Evolutionary conservation across 768 basidiomycete species (phyloP), one percentile per base, ranked within the genome.

Genomic region (Lactifluus pinguis): DNA sequence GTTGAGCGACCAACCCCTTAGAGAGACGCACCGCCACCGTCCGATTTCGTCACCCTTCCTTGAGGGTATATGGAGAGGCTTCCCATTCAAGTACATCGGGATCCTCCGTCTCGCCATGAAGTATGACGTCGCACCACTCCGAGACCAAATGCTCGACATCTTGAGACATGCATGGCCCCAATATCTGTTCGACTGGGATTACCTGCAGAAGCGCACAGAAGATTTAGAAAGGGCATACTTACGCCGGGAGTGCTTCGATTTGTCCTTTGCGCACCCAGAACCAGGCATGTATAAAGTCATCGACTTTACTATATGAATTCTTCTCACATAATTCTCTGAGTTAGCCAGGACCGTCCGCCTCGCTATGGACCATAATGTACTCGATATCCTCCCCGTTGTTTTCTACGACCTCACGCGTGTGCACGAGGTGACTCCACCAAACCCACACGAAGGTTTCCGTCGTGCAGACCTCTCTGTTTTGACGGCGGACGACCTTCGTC

Each of bases 221-320:
- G 63, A 62, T 44, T 44, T 62, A 17, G 61, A 62, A 49, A 58
- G 19, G 21, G 41, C n/a, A 39, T 62, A 62, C 57, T 39, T 62
- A 10, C 56, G 61, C 17, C 38, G 56, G 3, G 61, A 62, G 34
- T 62, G 56, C 14, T 58, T 53, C 51, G 60, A 57, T 42, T 30
- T 62, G 32, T 62, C 60, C n/a, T 62, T 61, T 51, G 60, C 60
- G 4, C 63, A 57, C 39, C 55, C 63, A 11, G 60, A 62, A 61
- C 55, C 60, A 53, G 60, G 60, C 29, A 62, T 39, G 60, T 49
- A 36, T 13, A 47, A 25, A 36, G 19, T n/a, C 62, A 15, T 30
- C 21, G 4, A 49, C 39, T 41, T 45, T 41, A 25, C 36, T 30
- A 5, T 9, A 15, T 6, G 38, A 34, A 21, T n/a, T 13, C 13